phyloP scores from a whole-genome alignment of 441 rosid species.

The Eutrema salsugineum region DNA sequence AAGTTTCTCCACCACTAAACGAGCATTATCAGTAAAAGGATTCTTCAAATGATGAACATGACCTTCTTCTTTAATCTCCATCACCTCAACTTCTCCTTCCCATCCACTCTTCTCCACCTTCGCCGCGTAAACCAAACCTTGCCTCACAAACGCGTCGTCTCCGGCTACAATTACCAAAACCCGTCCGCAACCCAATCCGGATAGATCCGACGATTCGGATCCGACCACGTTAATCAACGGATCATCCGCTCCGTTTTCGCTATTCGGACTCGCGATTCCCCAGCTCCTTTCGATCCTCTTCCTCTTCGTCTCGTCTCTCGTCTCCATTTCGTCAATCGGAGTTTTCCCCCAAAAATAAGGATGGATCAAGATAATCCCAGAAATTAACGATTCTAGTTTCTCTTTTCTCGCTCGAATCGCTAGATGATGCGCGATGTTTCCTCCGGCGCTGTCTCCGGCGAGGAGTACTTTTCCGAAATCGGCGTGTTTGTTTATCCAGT shows the following conservation, averaged over 20 bases:
- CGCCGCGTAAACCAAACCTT: slow-evolving; percentile 36
- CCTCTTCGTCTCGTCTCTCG: not conserved
- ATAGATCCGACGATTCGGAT: slow-evolving; percentile 20
- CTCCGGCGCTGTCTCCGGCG: slow-evolving; percentile 60
- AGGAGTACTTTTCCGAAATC: slow-evolving; percentile 40
- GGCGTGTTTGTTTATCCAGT: slow-evolving; percentile 39
- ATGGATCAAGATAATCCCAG: slow-evolving; percentile 18
- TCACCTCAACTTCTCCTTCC: slow-evolving; percentile 37
- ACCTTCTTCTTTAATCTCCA: slow-evolving; percentile 34
- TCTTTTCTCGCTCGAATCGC: slow-evolving; percentile 25
- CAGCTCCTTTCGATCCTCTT: not conserved
- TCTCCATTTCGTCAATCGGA: slow-evolving; percentile 23
- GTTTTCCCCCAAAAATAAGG: slow-evolving; percentile 27
- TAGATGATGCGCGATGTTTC: slow-evolving; percentile 43
- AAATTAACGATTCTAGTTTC: not conserved
- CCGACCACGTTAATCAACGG: slow-evolving; percentile 34
- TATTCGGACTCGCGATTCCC: slow-evolving; percentile 33
- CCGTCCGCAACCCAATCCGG: slow-evolving; percentile 34
- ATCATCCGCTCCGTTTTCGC: slow-evolving; percentile 34
- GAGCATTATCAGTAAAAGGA: slow-evolving; percentile 27
- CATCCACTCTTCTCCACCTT: slow-evolving; percentile 38
- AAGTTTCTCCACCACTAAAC: slow-evolving; percentile 3
- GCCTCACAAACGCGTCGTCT: slow-evolving; percentile 34
- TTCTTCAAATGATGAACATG: slow-evolving; percentile 39
- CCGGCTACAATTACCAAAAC: slow-evolving; percentile 42